These are phyloP conservation scores for Diaporthe longicolla DNA, from an alignment of 2,329 filamentous ascomycete species.

Conservation along the genomic window DNA sequence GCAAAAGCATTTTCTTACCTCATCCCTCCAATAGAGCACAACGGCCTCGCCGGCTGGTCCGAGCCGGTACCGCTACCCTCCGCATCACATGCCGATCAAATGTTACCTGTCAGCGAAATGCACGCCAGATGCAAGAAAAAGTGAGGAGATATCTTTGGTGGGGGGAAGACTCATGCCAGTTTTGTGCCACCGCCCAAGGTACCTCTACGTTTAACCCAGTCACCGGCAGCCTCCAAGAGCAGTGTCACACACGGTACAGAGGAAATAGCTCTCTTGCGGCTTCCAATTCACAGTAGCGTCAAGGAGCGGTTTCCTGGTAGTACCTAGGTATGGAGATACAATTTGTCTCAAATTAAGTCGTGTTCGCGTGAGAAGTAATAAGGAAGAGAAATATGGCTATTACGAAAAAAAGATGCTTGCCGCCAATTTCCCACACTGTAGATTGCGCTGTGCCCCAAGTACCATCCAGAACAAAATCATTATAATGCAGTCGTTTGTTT, in stretches of 20 bases:
- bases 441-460: conserved; percentile 8
- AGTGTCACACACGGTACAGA: background rate
- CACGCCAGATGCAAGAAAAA: too few species aligned
- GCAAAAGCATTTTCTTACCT: too few species aligned
- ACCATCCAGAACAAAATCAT: conserved; percentile 26
- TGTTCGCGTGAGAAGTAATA: conserved; percentile 26
- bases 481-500: conserved; percentile 22
- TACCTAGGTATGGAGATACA: background rate
- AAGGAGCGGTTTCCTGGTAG: background rate
- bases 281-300: too few species aligned
- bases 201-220: background rate
- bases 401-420: conserved; percentile 15
- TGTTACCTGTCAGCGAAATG: background rate
- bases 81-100: background rate
- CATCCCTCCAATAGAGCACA: background rate
- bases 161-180: too few species aligned
- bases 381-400: conserved; percentile 17
- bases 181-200: too few species aligned
- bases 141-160: too few species aligned
- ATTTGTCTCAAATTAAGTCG: conserved; percentile 4
- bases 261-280: background rate
- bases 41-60: background rate
- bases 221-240: background rate
- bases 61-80: too few species aligned
- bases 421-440: conserved; percentile 2